Evolutionary conservation across 208 protist genomes (phyloP).

Genomic region (Acanthamoeba culbertsoni): DNA sequence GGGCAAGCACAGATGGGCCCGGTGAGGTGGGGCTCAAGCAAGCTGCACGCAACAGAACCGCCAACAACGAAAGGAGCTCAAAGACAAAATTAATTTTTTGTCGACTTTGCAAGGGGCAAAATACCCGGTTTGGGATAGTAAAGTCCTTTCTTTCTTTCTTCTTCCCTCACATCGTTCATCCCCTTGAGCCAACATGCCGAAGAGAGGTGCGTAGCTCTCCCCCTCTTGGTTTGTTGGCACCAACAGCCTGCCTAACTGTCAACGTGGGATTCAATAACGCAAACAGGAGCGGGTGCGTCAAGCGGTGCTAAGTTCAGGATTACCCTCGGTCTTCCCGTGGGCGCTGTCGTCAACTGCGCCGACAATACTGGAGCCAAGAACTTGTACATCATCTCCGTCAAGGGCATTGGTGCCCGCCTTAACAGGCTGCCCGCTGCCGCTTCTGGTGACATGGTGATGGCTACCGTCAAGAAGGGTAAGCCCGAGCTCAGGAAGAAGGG

Average conservation of each 20-base stretch:
- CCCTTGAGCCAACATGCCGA: neutral
- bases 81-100: neutral
- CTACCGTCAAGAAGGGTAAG: constrained; percentile 99
- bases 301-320: constrained; percentile 97
- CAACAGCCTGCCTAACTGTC: neutral
- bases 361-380: constrained; percentile 99
- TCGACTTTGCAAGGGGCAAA: neutral
- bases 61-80: neutral
- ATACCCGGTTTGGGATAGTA: neutral
- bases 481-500: constrained; percentile 99
- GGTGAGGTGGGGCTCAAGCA: too few relatives aligned
- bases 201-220: neutral
- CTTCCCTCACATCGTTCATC: constrained; percentile 10
- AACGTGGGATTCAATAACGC: neutral
- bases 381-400: constrained; percentile 99
- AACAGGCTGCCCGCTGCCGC: constrained; percentile 97
- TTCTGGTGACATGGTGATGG: constrained; percentile 98
- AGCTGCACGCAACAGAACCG: too few relatives aligned
- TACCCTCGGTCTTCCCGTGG: constrained; percentile 97
- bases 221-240: too few relatives aligned
- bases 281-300: constrained; percentile 69
- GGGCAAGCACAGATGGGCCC: too few relatives aligned
- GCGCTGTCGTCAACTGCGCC: constrained; percentile 99
- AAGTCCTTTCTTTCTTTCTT: neutral
- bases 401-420: constrained; percentile 96